phyloP scores from a whole-genome alignment of 495 filamentous ascomycete species.

The Echria macrotheca region DNA sequence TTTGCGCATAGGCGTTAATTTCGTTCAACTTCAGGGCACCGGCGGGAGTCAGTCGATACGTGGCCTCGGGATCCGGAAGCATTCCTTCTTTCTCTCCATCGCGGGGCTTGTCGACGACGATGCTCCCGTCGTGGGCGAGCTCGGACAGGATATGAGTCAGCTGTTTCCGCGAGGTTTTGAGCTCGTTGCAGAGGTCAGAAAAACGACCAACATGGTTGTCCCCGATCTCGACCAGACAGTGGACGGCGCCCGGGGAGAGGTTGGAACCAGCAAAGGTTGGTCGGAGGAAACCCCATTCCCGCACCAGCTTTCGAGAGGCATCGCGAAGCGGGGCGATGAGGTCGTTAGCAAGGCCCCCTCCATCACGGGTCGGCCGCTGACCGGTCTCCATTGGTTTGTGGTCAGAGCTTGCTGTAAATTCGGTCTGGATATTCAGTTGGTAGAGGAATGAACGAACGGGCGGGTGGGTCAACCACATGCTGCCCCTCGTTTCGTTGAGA shows the following conservation, averaged over 20 bases:
- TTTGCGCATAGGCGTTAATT: conserved; percentile 17
- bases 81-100: neutral
- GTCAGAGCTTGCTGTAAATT: too few species aligned
- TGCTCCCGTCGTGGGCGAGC: conserved; percentile 10
- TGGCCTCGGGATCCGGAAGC: too few species aligned
- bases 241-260: conserved; percentile 21
- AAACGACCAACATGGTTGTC: conserved; percentile 7
- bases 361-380: neutral
- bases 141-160: conserved; percentile 13
- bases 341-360: conserved; percentile 4
- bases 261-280: conserved; percentile 11
- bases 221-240: conserved; percentile 26
- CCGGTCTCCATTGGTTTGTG: too few species aligned
- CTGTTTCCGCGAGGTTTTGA: conserved; percentile 10
- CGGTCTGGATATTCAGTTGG: too few species aligned
- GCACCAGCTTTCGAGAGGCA: conserved; percentile 21
- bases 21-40: conserved; percentile 12
- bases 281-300: conserved; percentile 24
- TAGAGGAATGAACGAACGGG: too few species aligned
- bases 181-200: conserved; percentile 11
- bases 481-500: too few species aligned
- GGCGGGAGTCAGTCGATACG: conserved; percentile 11
- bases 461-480: too few species aligned
- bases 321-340: conserved; percentile 15
- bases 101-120: neutral